Evolutionary conservation across 2,329 filamentous ascomycete genomes (phyloP).

Genomic region (Colletotrichum tropicale): DNA sequence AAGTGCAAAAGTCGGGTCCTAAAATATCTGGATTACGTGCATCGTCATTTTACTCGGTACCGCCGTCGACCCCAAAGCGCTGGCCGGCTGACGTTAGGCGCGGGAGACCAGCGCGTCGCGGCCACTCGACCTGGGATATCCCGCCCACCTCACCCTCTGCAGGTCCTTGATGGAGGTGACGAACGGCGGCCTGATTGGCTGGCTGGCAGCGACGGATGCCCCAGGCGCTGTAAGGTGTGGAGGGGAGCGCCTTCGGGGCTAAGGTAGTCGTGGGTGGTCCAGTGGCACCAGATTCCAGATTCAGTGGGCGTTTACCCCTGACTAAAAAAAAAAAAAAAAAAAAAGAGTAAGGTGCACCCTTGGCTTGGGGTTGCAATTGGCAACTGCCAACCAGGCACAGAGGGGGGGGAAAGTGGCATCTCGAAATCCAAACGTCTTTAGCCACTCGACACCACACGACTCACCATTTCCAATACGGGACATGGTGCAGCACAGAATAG

Average conservation of each 20-base stretch:
- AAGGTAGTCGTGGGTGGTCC: background rate
- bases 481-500: background rate
- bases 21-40: constrained; percentile 8
- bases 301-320: background rate
- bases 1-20: background rate
- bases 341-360: background rate
- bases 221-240: too few relatives aligned
- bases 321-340: background rate
- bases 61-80: background rate
- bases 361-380: background rate
- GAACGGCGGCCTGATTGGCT: background rate
- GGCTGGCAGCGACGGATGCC: background rate
- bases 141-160: background rate
- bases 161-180: background rate
- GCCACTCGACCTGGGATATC: background rate
- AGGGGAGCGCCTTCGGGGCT: too few relatives aligned
- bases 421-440: background rate
- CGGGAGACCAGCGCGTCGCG: constrained; percentile 5
- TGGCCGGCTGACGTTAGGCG: constrained; percentile 9
- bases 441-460: background rate
- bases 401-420: background rate
- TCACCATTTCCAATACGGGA: background rate
- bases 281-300: background rate
- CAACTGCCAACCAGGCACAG: background rate
- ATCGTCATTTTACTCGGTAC: background rate